Conservation (phyloP, 2,329 filamentous ascomycete species). For the Pseudocercospora pini-densiflorae region DNA sequence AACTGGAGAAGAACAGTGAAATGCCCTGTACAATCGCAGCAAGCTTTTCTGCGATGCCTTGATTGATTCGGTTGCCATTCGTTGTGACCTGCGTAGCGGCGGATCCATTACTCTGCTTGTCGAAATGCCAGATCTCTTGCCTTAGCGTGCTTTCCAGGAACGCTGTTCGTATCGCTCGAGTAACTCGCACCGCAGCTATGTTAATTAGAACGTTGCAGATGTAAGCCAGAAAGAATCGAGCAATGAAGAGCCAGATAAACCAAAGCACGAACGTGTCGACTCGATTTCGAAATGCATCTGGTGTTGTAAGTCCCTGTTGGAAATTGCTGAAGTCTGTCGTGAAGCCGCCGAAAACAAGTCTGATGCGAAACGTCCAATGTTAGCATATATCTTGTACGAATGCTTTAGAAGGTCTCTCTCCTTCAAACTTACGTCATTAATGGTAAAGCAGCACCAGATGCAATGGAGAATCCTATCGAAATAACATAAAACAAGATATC, state of each 20-base stretch:
- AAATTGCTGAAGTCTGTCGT: slow-evolving; percentile 54
- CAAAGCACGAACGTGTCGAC: slow-evolving; percentile 58
- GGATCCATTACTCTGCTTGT: slow-evolving; percentile 60
- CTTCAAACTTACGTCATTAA: slow-evolving; percentile 44
- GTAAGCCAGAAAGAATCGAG: slow-evolving; percentile 66
- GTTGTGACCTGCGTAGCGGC: slow-evolving; percentile 30
- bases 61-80: slow-evolving; percentile 44
- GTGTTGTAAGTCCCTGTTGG: slow-evolving; percentile 21
- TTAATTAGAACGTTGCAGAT: slow-evolving; percentile 51
- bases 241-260: slow-evolving; percentile 73
- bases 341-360: slow-evolving; percentile 57
- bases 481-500: slow-evolving; percentile 37
- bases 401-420: slow-evolving; percentile 9
- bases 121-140: slow-evolving; percentile 70
- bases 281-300: slow-evolving; percentile 26
- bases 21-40: slow-evolving; percentile 40
- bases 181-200: slow-evolving; percentile 57
- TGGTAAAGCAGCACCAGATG: slow-evolving; percentile 51
- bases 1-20: slow-evolving; percentile 46
- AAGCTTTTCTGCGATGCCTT: slow-evolving; percentile 49
- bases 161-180: slow-evolving; percentile 58
- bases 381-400: slow-evolving; percentile 46
- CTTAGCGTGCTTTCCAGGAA: slow-evolving; percentile 68
- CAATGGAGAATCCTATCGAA: slow-evolving; percentile 44
- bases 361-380: slow-evolving; percentile 42